A percentile compares a stretch with the other conserved stretches of the same genome.
phyloP scores from a whole-genome alignment of 495 filamentous ascomycete species.

The Penicillium waksmanii region DNA sequence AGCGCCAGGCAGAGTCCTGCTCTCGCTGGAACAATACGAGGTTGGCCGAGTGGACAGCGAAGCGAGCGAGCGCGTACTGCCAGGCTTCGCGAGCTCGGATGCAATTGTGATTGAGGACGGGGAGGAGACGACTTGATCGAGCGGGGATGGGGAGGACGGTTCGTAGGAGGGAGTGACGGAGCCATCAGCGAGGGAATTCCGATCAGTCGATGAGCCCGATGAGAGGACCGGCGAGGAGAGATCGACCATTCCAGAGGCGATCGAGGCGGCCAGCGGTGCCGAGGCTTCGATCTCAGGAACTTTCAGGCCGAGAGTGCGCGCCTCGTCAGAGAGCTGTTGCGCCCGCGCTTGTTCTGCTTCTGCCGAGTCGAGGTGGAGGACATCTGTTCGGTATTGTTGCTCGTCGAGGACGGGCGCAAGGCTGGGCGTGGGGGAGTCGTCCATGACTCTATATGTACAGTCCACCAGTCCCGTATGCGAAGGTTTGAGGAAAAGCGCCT shows the following conservation, averaged over 20 bases:
- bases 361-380: slow-evolving; percentile 38
- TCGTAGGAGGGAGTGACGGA: slow-evolving; percentile 34
- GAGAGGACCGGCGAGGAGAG: slow-evolving; percentile 42
- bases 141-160: slow-evolving; percentile 23
- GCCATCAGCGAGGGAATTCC: slow-evolving; percentile 37
- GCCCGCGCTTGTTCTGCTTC: slow-evolving; percentile 42
- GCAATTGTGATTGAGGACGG: slow-evolving; percentile 44
- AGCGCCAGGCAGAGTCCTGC: slow-evolving; percentile 22
- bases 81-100: slow-evolving; percentile 37
- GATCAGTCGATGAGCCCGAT: slow-evolving; percentile 44
- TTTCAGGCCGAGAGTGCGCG: slow-evolving; percentile 43
- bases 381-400: slow-evolving; percentile 43
- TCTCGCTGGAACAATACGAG: slow-evolving; percentile 48
- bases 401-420: slow-evolving; percentile 32
- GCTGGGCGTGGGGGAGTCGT: slow-evolving; percentile 4
- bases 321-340: slow-evolving; percentile 44
- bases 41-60: slow-evolving; percentile 48
- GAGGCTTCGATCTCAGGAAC: slow-evolving; percentile 42
- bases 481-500: slow-evolving; percentile 21
- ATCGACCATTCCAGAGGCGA: slow-evolving; percentile 43
- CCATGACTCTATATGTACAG: slow-evolving; percentile 13
- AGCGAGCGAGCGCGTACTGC: slow-evolving; percentile 47
- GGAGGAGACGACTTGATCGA: slow-evolving; percentile 39
- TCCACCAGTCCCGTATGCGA: slow-evolving; percentile 12
- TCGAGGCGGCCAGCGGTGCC: slow-evolving; percentile 46